Percentiles rank a stretch among this genome's conserved stretches.
These are phyloP conservation scores for Heliamphora pulchella DNA, from an alignment of 179 eudicot genomes.

Conservation along the genomic window DNA sequence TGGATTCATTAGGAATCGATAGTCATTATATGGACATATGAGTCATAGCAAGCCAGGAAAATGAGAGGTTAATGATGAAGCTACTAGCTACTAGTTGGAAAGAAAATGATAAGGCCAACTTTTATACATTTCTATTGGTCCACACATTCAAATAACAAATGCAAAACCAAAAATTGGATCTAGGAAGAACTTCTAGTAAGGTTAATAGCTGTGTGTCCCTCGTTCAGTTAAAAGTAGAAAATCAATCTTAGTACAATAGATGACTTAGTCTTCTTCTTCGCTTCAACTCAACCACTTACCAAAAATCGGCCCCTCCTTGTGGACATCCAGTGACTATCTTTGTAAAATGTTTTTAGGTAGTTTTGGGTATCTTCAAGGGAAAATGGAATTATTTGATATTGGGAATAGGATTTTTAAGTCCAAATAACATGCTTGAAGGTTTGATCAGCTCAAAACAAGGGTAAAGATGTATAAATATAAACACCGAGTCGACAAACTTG, in stretches of 20 bases:
- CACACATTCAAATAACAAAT: background rate
- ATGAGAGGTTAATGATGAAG: background rate
- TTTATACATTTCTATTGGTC: background rate
- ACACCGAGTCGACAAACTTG: too few species aligned
- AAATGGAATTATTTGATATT: too few species aligned
- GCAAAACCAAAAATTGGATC: background rate
- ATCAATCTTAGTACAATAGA: background rate
- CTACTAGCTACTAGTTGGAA: conserved; percentile 6
- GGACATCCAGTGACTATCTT: too few species aligned
- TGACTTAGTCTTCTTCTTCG: background rate
- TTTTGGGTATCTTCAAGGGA: too few species aligned
- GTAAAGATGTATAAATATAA: too few species aligned
- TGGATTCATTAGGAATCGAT: background rate
- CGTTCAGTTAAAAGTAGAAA: background rate
- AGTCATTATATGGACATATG: background rate
- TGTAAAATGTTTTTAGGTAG: too few species aligned
- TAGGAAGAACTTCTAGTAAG: background rate
- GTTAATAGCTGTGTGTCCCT: background rate
- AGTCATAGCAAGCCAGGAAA: background rate
- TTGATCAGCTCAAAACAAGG: too few species aligned
- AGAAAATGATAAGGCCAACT: background rate
- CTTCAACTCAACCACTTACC: background rate
- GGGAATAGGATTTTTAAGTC: too few species aligned
- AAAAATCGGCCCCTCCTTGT: too few species aligned
- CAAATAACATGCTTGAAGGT: too few species aligned